phyloP scores from a whole-genome alignment of 164 flowering plant genomes.

The Kalanchoe fedtschenkoi region DNA sequence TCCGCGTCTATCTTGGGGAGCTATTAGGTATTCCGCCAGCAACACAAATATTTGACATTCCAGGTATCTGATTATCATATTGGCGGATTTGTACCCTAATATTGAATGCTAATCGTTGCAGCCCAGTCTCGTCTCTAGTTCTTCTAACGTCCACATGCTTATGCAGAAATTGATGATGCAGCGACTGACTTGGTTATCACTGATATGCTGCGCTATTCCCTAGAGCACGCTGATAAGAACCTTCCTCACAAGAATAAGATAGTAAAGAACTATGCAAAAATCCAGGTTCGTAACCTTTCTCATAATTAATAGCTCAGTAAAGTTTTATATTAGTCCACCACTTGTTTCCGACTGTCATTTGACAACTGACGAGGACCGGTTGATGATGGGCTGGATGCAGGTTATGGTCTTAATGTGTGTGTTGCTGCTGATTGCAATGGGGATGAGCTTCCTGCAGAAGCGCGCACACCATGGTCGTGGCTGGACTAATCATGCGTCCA shows the following conservation, averaged over 20 bases:
- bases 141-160: not conserved
- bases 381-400: not conserved
- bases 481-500: not conserved
- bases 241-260: constrained; percentile 24
- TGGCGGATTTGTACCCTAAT: not conserved
- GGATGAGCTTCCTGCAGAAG: not conserved
- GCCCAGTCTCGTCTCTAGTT: not conserved
- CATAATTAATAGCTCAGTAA: not conserved
- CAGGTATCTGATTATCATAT: constrained; percentile 35
- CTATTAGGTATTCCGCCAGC: constrained; percentile 60
- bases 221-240: constrained; percentile 72
- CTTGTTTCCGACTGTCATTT: not conserved
- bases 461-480: not conserved
- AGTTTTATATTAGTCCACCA: too few species aligned
- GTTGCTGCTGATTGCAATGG: not conserved
- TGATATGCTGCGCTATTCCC: constrained; percentile 53
- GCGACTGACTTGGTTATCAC: constrained; percentile 34
- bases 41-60: constrained; percentile 74
- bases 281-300: not conserved
- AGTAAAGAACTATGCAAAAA: not conserved
- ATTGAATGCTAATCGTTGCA: too few species aligned
- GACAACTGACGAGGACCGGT: not conserved
- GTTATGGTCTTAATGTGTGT: not conserved
- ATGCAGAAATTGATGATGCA: constrained; percentile 43
- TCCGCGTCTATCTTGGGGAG: constrained; percentile 58